Evolutionary conservation across 371 early-diverging fungal genomes (phyloP).

Genomic region (Mortierella sp.): DNA sequence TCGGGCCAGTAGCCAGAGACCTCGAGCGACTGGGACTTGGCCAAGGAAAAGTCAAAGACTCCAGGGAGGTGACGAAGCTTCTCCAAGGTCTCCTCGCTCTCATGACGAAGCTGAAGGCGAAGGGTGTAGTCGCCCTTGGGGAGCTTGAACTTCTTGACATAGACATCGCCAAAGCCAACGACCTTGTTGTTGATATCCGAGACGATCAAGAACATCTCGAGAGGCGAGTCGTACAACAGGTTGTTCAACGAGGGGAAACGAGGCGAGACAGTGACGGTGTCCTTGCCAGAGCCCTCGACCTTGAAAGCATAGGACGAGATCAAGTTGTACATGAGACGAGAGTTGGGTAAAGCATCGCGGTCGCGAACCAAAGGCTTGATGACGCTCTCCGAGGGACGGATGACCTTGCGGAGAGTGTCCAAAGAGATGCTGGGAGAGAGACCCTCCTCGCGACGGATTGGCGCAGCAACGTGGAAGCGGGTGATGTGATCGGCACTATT

Average conservation of each 20-base stretch:
- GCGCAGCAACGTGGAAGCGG: conserved; percentile 80
- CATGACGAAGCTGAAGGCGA: conserved; percentile 82
- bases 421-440: conserved; percentile 71
- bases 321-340: conserved; percentile 76
- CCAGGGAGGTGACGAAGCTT: conserved; percentile 74
- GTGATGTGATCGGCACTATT: conserved; percentile 74
- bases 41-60: conserved; percentile 74
- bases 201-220: conserved; percentile 67
- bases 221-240: conserved; percentile 73
- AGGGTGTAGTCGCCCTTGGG: conserved; percentile 89
- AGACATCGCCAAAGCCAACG: conserved; percentile 79
- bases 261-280: conserved; percentile 66
- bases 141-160: conserved; percentile 78
- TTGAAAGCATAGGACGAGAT: conserved; percentile 81
- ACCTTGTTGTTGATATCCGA: conserved; percentile 75
- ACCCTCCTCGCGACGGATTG: conserved; percentile 80
- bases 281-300: conserved; percentile 62
- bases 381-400: conserved; percentile 76
- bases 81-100: conserved; percentile 76
- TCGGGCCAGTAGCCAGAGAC: conserved; percentile 69
- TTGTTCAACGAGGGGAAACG: conserved; percentile 75
- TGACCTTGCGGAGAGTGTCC: conserved; percentile 73
- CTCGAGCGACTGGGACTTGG: conserved; percentile 69
- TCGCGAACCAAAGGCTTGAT: conserved; percentile 78
- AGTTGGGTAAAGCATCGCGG: conserved; percentile 83